These are phyloP conservation scores for Fusarium sp. DNA, from an alignment of 2,329 filamentous ascomycete genomes.

Conservation along the genomic window DNA sequence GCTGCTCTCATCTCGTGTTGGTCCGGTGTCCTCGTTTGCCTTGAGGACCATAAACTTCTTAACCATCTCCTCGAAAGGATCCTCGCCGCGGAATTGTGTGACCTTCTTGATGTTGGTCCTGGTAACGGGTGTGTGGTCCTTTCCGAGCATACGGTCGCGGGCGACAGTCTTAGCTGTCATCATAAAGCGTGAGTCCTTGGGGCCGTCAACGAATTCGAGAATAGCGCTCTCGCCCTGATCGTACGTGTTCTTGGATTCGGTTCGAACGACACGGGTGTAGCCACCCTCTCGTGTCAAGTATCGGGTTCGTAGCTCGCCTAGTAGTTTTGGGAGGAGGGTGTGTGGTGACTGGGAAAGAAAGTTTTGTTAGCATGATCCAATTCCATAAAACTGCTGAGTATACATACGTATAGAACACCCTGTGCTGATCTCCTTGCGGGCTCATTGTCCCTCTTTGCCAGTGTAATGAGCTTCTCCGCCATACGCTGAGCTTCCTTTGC, in stretches of 20 bases:
- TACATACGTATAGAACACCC: constrained; percentile 85
- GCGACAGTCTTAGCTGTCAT: constrained; percentile 90
- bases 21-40: constrained; percentile 9
- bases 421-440: constrained; percentile 81
- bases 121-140: constrained; percentile 77
- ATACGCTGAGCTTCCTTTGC: constrained; percentile 96
- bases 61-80: constrained; percentile 76
- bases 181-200: constrained; percentile 92
- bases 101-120: constrained; percentile 85
- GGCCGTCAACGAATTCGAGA: constrained; percentile 94
- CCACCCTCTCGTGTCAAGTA: constrained; percentile 86
- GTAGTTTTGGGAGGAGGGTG: constrained; percentile 84
- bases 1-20: constrained; percentile 30
- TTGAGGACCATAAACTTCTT: constrained; percentile 54
- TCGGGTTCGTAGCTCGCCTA: constrained; percentile 82
- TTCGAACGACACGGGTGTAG: constrained; percentile 93
- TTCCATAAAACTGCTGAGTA: not conserved
- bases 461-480: constrained; percentile 93
- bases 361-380: constrained; percentile 23
- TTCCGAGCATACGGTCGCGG: constrained; percentile 67
- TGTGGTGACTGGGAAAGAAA: constrained; percentile 69
- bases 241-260: constrained; percentile 84
- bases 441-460: constrained; percentile 93
- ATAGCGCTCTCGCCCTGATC: constrained; percentile 93
- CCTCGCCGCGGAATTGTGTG: constrained; percentile 79